Conservation (phyloP, 169 alveolate genomes). For the Cryptosporidium viatorum region DNA sequence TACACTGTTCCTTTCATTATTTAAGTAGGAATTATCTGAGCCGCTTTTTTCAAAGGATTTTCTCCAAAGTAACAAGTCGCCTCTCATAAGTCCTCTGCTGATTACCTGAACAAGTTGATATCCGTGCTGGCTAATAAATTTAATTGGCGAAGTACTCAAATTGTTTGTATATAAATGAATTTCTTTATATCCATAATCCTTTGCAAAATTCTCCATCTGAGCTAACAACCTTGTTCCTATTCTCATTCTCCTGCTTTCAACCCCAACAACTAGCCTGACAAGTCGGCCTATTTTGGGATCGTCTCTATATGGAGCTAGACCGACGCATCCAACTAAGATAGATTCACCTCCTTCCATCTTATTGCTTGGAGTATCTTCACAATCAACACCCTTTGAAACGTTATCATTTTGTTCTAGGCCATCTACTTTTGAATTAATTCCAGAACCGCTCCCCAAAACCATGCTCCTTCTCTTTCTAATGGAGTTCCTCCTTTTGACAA, state of each 20-base stretch:
- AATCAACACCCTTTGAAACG: conserved; percentile 19
- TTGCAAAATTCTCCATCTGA: conserved; percentile 88
- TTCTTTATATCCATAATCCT: conserved; percentile 86
- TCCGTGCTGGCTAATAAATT: conserved; percentile 88
- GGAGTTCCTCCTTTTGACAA: conserved; percentile 78
- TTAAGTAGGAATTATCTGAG: conserved; percentile 41
- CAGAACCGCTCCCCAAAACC: conserved; percentile 4
- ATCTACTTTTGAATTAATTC: conserved; percentile 28
- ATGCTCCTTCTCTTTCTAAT: conserved; percentile 78
- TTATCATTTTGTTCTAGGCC: conserved; percentile 36
- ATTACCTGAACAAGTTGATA: conserved; percentile 86
- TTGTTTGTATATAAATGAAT: conserved; percentile 88
- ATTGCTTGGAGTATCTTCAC: conserved; percentile 34
- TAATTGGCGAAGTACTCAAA: conserved; percentile 86
- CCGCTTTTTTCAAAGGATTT: conserved; percentile 79
- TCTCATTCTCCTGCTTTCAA: conserved; percentile 87
- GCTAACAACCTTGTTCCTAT: conserved; percentile 87
- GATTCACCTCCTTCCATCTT: conserved; percentile 47
- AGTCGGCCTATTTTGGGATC: conserved; percentile 85
- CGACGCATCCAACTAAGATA: conserved; percentile 88
- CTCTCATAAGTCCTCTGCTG: conserved; percentile 90
- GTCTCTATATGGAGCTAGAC: conserved; percentile 86
- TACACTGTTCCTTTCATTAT: conserved; percentile 64
- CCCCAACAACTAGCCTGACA: conserved; percentile 88
- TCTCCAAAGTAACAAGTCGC: conserved; percentile 88